phyloP scores from a whole-genome alignment of 176 grass and related monocot species.

The Juncus effusus region DNA sequence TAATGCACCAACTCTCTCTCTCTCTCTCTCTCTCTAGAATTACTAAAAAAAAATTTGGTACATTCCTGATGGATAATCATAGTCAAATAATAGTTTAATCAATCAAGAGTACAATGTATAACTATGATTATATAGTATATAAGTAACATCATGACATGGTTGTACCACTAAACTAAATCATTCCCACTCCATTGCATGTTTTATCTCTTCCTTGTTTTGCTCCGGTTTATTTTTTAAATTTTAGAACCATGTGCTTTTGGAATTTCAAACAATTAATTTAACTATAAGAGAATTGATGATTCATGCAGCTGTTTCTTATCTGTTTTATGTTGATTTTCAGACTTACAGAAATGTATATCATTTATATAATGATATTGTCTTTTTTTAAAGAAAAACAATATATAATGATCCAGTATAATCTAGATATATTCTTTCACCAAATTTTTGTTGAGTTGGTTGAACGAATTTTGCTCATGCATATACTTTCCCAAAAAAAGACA shows the following conservation, averaged over 20 bases:
- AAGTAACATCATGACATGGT: not conserved
- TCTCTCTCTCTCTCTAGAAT: no score
- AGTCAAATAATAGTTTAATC: constrained; percentile 28
- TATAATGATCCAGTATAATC: no score
- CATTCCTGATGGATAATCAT: constrained; percentile 10
- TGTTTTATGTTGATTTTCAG: constrained; percentile 3
- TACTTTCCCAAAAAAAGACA: no score
- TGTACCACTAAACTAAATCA: constrained; percentile 6
- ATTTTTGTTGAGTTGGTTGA: no score
- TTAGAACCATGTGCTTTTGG: constrained; percentile 11
- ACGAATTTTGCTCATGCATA: no score
- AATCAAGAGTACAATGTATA: not conserved
- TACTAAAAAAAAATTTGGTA: constrained; percentile 13
- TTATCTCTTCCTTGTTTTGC: not conserved
- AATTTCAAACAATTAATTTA: not conserved
- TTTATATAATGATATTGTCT: no score
- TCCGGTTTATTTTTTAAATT: no score
- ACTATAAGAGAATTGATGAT: not conserved
- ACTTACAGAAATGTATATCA: no score
- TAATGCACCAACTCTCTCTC: no score
- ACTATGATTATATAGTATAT: not conserved
- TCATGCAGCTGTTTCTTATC: not conserved
- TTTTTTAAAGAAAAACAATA: no score
- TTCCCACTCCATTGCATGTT: not conserved
- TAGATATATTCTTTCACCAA: no score